Conservation (phyloP, 2,329 filamentous ascomycete genomes). For the Helotiales sp. region DNA sequence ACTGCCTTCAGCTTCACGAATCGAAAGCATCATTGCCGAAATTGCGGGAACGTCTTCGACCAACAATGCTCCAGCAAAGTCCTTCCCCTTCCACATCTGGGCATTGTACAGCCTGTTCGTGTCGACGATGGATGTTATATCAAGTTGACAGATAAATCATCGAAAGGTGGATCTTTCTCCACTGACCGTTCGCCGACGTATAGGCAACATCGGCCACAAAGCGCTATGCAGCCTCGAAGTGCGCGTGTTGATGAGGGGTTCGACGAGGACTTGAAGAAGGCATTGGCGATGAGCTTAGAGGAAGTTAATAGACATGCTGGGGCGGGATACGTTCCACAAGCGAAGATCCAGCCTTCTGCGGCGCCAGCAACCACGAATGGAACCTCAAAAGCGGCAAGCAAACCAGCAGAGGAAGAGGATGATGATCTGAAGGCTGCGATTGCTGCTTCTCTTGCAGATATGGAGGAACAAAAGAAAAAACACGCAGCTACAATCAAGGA, state of each 20-base stretch:
- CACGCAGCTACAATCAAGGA: conserved; percentile 83
- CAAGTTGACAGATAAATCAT: conserved; percentile 79
- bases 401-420: conserved; percentile 79
- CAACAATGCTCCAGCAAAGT: conserved; percentile 90
- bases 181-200: conserved; percentile 48
- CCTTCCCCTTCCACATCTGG: conserved; percentile 85
- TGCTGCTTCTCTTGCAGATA: conserved; percentile 89
- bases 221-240: conserved; percentile 83
- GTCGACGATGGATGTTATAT: conserved; percentile 96
- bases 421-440: conserved; percentile 93
- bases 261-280: conserved; percentile 91
- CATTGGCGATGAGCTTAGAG: conserved; percentile 94
- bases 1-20: conserved; percentile 97
- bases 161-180: conserved; percentile 40
- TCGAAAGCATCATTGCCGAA: conserved; percentile 96
- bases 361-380: conserved; percentile 27
- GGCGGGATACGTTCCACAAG: conserved; percentile 69
- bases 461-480: conserved; percentile 96
- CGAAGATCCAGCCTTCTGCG: conserved; percentile 45
- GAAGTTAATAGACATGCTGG: conserved; percentile 77
- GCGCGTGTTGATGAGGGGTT: conserved; percentile 88
- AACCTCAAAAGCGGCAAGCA: conserved; percentile 38
- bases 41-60: conserved; percentile 97
- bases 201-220: conserved; percentile 60
- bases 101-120: conserved; percentile 85